Evolutionary conservation across 2,329 filamentous ascomycete species (phyloP).

Genomic region (Colletotrichum noveboracense): DNA sequence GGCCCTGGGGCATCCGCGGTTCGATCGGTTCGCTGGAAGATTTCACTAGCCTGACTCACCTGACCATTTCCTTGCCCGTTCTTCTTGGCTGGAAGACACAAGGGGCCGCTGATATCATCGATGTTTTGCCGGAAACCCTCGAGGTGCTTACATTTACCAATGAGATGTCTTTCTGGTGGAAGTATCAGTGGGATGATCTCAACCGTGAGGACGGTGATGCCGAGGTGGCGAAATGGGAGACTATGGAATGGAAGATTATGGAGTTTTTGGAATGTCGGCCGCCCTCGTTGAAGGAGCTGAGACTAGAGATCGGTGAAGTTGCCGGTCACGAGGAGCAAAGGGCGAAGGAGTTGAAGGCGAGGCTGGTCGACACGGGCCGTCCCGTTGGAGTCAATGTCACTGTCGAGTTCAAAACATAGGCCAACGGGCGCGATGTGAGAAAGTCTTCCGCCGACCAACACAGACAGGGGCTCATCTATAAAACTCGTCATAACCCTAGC

Average conservation of each 20-base stretch:
- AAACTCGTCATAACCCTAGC: neutral
- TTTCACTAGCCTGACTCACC: neutral
- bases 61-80: neutral
- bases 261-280: neutral
- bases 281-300: neutral
- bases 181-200: neutral
- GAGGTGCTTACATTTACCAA: neutral
- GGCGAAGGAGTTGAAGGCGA: neutral
- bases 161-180: slow-evolving; percentile 1
- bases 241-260: neutral
- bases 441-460: neutral
- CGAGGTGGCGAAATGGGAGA: neutral
- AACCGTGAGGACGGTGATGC: neutral
- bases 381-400: fast-evolving
- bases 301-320: neutral
- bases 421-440: neutral
- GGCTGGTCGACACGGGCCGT: neutral
- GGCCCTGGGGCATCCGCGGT: neutral
- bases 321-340: neutral
- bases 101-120: neutral
- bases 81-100: neutral
- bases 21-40: neutral
- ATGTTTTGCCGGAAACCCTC: neutral
- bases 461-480: fast-evolving
- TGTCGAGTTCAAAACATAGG: neutral